These are phyloP conservation scores for Peronospora farinosa DNA, from an alignment of 352 stramenopile species.

Conservation along the genomic window DNA sequence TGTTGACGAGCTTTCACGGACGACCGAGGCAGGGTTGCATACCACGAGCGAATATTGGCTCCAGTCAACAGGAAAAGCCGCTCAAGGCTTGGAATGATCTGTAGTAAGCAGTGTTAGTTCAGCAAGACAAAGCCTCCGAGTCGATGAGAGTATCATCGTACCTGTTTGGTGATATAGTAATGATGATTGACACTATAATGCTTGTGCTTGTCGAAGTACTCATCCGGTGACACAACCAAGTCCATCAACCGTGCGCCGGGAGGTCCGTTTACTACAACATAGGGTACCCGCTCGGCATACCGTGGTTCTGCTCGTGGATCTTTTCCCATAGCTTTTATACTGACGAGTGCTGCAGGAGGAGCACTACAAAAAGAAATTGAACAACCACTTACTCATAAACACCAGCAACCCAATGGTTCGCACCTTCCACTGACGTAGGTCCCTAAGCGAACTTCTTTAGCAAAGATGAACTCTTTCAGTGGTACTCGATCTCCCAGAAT, in stretches of 20 bases:
- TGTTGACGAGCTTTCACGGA: constrained; percentile 51
- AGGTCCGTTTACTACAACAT: constrained; percentile 87
- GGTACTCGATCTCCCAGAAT: constrained; percentile 63
- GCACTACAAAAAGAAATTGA: constrained; percentile 33
- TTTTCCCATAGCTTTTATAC: constrained; percentile 69
- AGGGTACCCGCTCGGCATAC: constrained; percentile 84
- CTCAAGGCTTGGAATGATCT: constrained; percentile 83
- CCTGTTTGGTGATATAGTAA: constrained; percentile 91
- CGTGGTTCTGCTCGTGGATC: constrained; percentile 70
- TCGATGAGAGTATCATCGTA: constrained; percentile 13
- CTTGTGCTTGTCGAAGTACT: constrained; percentile 45
- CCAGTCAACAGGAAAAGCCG: constrained; percentile 75
- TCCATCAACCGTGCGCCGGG: constrained; percentile 85
- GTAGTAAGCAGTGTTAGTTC: constrained; percentile 1
- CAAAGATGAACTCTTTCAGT: constrained; percentile 78
- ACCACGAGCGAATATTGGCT: constrained; percentile 75
- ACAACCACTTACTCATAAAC: constrained; percentile 1
- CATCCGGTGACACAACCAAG: constrained; percentile 80
- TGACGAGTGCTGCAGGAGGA: constrained; percentile 73
- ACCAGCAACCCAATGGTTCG: not conserved
- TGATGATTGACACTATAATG: constrained; percentile 81
- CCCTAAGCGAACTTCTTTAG: constrained; percentile 80
- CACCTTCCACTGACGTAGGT: constrained; percentile 68
- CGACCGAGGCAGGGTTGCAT: constrained; percentile 46
- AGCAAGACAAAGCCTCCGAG: not conserved